These are phyloP conservation scores for Zangia roseola DNA, from an alignment of 768 basidiomycete genomes.

Conservation along the genomic window DNA sequence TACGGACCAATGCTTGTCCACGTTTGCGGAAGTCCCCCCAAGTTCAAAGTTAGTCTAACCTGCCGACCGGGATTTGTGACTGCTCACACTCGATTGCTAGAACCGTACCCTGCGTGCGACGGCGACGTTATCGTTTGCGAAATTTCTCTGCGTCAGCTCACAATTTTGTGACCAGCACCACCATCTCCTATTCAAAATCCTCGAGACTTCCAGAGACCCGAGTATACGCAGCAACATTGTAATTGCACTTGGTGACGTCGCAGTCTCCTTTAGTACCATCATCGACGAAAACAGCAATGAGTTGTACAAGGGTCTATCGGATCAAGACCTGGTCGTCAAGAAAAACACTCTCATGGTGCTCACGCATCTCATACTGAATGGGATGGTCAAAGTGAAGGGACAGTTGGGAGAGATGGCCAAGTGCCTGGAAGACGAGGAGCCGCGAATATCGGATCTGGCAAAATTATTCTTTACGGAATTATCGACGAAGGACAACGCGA, in stretches of 20 bases:
- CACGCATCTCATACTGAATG: conserved; percentile 94
- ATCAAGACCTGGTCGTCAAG: conserved; percentile 86
- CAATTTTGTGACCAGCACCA: conserved; percentile 92
- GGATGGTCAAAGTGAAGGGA: conserved; percentile 99
- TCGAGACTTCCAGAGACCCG: conserved; percentile 87
- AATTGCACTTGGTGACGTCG: conserved; percentile 96
- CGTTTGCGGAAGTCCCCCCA: conserved; percentile 86
- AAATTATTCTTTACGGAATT: conserved; percentile 97
- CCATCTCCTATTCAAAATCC: conserved; percentile 85
- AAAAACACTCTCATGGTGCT: conserved; percentile 99
- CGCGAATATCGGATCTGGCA: conserved; percentile 88
- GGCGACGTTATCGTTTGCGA: conserved; percentile 87
- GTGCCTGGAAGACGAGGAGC: conserved; percentile 90
- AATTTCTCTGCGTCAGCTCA: conserved; percentile 94
- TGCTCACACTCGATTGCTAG: conserved; percentile 40
- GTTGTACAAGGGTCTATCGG: conserved; percentile 90
- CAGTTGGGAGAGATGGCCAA: conserved; percentile 99
- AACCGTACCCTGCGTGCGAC: conserved; percentile 84
- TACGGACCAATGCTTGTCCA: conserved; percentile 91
- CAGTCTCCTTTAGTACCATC: conserved; percentile 96
- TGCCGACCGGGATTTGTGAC: background rate
- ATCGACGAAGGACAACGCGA: conserved; percentile 96
- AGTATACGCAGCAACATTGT: conserved; percentile 95
- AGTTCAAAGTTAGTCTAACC: conserved; percentile 67
- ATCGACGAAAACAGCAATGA: conserved; percentile 97